Percentiles rank a stretch among this genome's conserved stretches.
Conservation (phyloP, 1,139 yeast genomes). For the Protomyces gravidus region DNA sequence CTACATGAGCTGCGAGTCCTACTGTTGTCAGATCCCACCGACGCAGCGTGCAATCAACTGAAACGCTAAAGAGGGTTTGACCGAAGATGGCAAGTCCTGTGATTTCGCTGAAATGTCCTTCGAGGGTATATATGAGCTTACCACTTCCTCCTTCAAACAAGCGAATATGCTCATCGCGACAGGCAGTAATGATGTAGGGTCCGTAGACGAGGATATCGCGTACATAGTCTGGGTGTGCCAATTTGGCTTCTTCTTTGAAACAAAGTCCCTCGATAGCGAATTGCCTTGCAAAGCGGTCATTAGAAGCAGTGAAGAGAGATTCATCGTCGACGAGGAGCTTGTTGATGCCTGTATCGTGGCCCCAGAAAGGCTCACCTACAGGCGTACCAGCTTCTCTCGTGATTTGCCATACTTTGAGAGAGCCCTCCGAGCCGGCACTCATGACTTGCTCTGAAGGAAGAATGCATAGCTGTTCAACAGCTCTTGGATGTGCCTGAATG, state of each 20-base stretch:
- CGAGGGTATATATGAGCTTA: constrained; percentile 3
- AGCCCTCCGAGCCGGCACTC: constrained; percentile 24
- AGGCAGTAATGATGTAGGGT: constrained; percentile 21
- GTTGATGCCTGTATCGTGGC: constrained; percentile 25
- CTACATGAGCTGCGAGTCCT: constrained; percentile 12
- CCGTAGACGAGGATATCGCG: constrained; percentile 15
- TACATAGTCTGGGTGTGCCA: constrained; percentile 27
- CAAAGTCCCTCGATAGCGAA: not conserved
- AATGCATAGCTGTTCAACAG: constrained; percentile 25
- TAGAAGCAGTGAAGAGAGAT: constrained; percentile 23
- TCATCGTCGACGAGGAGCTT: constrained; percentile 9
- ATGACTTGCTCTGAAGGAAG: not conserved
- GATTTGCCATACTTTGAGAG: constrained; percentile 17
- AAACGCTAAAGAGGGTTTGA: constrained; percentile 6
- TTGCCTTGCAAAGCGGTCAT: constrained; percentile 18
- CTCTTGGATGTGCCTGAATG: constrained; percentile 27
- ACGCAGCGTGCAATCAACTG: constrained; percentile 25
- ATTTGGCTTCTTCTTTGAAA: constrained; percentile 11
- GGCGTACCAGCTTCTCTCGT: constrained; percentile 6
- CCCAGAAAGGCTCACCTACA: constrained; percentile 11
- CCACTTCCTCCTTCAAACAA: constrained; percentile 25
- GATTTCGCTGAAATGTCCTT: constrained; percentile 28
- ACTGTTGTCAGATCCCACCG: constrained; percentile 10
- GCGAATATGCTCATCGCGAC: constrained; percentile 28
- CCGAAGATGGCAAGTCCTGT: constrained; percentile 5